Conservation (phyloP, 2,329 filamentous ascomycete genomes). For the Fusarium sp. region DNA sequence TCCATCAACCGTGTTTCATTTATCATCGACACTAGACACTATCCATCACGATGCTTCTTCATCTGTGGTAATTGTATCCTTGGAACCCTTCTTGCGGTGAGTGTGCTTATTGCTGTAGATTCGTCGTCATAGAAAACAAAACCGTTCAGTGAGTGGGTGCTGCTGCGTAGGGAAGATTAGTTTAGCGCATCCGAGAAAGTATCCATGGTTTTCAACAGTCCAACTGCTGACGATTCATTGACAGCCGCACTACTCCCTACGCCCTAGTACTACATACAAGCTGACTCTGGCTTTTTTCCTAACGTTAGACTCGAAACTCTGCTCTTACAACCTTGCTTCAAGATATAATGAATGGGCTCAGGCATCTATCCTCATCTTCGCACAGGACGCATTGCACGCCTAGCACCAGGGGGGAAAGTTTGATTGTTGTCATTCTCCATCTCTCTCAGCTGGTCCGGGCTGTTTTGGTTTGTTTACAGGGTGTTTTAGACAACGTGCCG, state of each 20-base stretch:
- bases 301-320: conserved; percentile 16
- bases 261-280: too few species aligned
- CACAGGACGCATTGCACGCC: conserved; percentile 31
- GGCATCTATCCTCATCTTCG: conserved; percentile 26
- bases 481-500: conserved; percentile 23
- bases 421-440: conserved; percentile 23
- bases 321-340: conserved; percentile 11
- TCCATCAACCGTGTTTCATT: conserved; percentile 7
- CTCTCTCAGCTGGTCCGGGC: neutral
- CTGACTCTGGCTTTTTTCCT: neutral
- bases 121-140: conserved; percentile 30
- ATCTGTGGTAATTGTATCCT: conserved; percentile 20
- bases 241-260: neutral
- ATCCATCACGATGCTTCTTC: conserved; percentile 12
- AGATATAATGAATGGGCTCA: conserved; percentile 17
- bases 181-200: conserved; percentile 16
- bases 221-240: neutral
- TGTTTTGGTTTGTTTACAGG: conserved; percentile 10
- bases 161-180: neutral
- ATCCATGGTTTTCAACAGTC: conserved; percentile 4
- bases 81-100: conserved; percentile 23
- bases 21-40: neutral
- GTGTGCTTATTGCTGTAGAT: conserved; percentile 5
- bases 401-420: conserved; percentile 20
- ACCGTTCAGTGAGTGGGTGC: conserved; percentile 10